Evolutionary conservation across 441 rosid species (phyloP), one percentile per base, ranked within the genome.

Genomic region (Kokia cookei): DNA sequence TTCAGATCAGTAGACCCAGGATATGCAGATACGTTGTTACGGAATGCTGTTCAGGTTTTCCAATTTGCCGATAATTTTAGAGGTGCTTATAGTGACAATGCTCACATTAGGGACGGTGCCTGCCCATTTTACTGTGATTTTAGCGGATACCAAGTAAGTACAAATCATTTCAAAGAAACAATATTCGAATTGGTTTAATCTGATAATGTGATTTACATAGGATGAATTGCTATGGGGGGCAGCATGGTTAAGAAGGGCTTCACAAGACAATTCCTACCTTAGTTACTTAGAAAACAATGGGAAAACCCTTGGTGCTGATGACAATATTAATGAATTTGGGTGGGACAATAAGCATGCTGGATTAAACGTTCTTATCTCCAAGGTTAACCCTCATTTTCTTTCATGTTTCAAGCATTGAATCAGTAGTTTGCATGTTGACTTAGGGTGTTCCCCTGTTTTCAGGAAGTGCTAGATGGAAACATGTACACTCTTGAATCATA

Each of bases 301-400:
- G 65, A 86, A 93, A 74, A 84, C 97, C 0, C 89, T 93, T 45
- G 99, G 96, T 40, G 97, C 97, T 37, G 91, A 83, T 48, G 97
- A 93, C 62, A 94, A 91, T 73, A 89, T 89, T 60, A 90, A 92
- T 57, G 99, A 94, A 78, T 93, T 91, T 63, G 99, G 98, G 0
- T 93, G 99, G 99, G 96, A 94, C 84, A 93, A 91, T 77, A 94
- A 94, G 84, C 92, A 93, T 69, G 97, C 97, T 59, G 99, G 99
- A 32, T 82, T 94, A 71, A 94, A 94, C 63, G 93, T 93, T 73
- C 93, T 94, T 29, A 87, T 93, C 63, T 90, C 99, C 75, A 88
- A 91, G 99, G 99, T 94, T 71, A 69, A 80, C 14, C 27, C 14
- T 69, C 9, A 8, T n/a, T 42, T 62, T 9, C 51, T 32, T 32